Conservation (phyloP, 495 filamentous ascomycete species). For the Penicillium cinerascens region DNA sequence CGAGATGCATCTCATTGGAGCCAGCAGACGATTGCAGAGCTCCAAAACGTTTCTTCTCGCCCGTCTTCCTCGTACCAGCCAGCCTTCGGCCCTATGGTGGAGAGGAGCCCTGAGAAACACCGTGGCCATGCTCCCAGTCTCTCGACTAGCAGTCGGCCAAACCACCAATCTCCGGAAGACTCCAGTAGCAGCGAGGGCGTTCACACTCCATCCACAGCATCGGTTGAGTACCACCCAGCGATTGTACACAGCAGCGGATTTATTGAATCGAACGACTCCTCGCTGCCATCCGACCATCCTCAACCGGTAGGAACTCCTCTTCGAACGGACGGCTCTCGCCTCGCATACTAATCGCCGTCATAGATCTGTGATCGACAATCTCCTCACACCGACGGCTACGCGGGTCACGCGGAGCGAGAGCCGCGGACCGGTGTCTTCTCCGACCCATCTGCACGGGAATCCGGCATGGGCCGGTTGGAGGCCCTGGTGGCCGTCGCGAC, state of each 20-base stretch:
- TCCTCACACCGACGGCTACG: constrained; percentile 35
- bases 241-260: constrained; percentile 63
- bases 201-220: constrained; percentile 60
- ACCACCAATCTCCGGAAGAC: constrained; percentile 65
- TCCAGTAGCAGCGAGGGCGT: constrained; percentile 71
- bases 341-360: constrained; percentile 39
- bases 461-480: constrained; percentile 69
- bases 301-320: constrained; percentile 41
- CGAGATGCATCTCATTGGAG: constrained; percentile 53
- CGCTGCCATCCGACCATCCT: constrained; percentile 39
- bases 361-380: constrained; percentile 39
- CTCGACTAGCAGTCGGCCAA: constrained; percentile 31
- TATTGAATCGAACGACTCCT: constrained; percentile 50
- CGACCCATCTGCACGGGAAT: constrained; percentile 28
- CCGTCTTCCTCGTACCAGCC: constrained; percentile 44
- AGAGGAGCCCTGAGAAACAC: constrained; percentile 31
- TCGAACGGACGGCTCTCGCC: constrained; percentile 26
- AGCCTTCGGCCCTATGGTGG: constrained; percentile 23
- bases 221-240: constrained; percentile 59
- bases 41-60: constrained; percentile 40
- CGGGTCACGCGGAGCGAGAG: constrained; percentile 29
- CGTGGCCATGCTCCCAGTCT: constrained; percentile 29
- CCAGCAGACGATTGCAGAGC: constrained; percentile 46
- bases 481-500: constrained; percentile 88
- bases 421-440: constrained; percentile 31